Conservation (phyloP, 78 protist species). For the Mastigamoeba balamuthi region DNA sequence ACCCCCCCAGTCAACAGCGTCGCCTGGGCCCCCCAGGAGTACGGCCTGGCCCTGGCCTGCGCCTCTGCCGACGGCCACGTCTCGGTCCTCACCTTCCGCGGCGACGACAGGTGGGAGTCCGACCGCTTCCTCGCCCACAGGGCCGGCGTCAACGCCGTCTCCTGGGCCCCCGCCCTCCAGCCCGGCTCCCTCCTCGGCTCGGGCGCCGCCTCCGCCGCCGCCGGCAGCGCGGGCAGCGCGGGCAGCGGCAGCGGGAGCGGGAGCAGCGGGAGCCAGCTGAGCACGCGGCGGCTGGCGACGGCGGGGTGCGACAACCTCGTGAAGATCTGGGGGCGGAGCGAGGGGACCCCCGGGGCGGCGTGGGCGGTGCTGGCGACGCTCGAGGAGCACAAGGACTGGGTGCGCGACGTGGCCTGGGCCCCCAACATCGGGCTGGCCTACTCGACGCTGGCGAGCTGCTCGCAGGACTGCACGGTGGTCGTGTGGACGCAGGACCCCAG, state of each 20-base stretch:
- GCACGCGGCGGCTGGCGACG: conserved; percentile 65
- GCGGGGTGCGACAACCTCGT: conserved; percentile 89
- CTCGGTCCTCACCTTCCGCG: conserved; percentile 46
- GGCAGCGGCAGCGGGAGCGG: too few relatives aligned
- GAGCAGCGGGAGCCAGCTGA: too few relatives aligned
- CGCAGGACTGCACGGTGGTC: conserved; percentile 70
- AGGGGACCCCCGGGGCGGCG: conserved; percentile 1
- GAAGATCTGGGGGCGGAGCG: conserved; percentile 64
- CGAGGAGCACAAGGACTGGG: conserved; percentile 90
- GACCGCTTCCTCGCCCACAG: conserved; percentile 1
- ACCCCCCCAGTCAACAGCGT: conserved; percentile 63
- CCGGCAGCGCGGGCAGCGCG: conserved; percentile 7
- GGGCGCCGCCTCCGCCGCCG: neutral
- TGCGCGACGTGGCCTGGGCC: conserved; percentile 96
- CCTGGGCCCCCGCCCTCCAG: conserved; percentile 75
- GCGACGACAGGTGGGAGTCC: conserved; percentile 25
- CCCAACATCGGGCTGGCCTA: conserved; percentile 61
- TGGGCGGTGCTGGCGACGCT: conserved; percentile 26
- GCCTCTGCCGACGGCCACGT: conserved; percentile 77
- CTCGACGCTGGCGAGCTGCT: conserved; percentile 70
- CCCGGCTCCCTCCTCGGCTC: conserved; percentile 19
- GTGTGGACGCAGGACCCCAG: conserved; percentile 58
- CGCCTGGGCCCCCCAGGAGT: conserved; percentile 84
- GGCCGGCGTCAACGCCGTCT: conserved; percentile 74
- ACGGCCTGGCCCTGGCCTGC: conserved; percentile 63